Percentiles rank a stretch among this genome's conserved stretches.
phyloP scores from a whole-genome alignment of 116 monocot species.

The Cymodocea nodosa region DNA sequence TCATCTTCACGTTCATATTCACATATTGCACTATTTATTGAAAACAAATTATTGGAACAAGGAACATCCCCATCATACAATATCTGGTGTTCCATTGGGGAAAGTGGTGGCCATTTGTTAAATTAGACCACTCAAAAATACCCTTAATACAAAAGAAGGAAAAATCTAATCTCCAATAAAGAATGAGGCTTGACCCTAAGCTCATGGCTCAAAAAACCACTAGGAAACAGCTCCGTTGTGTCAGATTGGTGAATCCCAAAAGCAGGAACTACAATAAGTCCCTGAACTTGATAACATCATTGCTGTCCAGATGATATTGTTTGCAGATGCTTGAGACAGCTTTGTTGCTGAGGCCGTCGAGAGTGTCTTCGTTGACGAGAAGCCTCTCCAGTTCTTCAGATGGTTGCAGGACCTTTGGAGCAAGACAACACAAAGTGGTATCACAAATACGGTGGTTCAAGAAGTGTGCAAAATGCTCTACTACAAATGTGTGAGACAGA shows the following conservation, averaged over 20 bases:
- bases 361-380: constrained; percentile 1
- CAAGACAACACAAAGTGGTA: neutral
- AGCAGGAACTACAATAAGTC: constrained; percentile 4
- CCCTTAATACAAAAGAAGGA: no score
- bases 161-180: no score
- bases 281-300: constrained; percentile 32
- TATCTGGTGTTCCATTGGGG: no score
- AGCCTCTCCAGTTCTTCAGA: constrained; percentile 33
- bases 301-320: constrained; percentile 21
- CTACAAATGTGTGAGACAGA: no score
- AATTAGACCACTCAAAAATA: no score
- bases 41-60: no score
- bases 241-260: neutral
- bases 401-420: constrained; percentile 24
- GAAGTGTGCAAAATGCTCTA: neutral
- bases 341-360: constrained; percentile 15
- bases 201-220: neutral
- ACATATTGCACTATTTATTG: no score
- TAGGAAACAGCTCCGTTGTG: neutral
- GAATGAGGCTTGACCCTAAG: no score
- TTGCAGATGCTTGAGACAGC: constrained; percentile 26
- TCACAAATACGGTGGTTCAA: neutral
- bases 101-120: no score
- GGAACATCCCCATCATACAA: no score
- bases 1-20: no score